Evolutionary conservation across 2,329 filamentous ascomycete species (phyloP).

Genomic region (Phialemoniopsis sp.): DNA sequence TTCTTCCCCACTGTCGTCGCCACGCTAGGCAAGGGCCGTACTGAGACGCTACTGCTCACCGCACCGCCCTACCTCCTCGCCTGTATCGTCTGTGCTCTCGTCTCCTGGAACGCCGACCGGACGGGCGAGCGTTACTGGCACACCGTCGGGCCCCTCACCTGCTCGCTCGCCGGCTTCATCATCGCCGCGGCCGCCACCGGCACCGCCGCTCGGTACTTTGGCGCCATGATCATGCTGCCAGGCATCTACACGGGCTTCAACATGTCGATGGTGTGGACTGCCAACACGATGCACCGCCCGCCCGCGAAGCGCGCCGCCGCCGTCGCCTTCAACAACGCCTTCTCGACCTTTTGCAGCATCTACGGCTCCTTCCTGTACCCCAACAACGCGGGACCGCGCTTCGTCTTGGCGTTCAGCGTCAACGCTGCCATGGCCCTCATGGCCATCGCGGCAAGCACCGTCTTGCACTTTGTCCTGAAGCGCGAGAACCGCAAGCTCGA

Average conservation of each 20-base stretch:
- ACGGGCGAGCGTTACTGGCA: conserved; percentile 28
- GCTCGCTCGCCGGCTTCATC: conserved; percentile 28
- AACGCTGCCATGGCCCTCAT: conserved; percentile 17
- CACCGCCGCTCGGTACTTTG: conserved; percentile 32
- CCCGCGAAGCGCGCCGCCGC: conserved; percentile 35
- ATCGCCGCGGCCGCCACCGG: conserved; percentile 29
- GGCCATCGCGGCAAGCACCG: conserved; percentile 11
- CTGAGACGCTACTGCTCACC: conserved; percentile 38
- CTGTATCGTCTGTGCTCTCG: conserved; percentile 24
- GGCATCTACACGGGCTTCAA: conserved; percentile 33
- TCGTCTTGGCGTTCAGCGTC: conserved; percentile 17
- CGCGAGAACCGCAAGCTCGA: conserved; percentile 15
- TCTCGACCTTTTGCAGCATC: conserved; percentile 14
- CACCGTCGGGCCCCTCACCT: conserved; percentile 26
- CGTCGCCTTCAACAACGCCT: conserved; percentile 30
- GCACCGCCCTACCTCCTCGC: conserved; percentile 40
- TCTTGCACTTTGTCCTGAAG: conserved; percentile 14
- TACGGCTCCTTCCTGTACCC: conserved; percentile 19
- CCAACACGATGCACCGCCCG: conserved; percentile 40
- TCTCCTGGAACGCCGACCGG: conserved; percentile 23
- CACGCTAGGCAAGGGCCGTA: conserved; percentile 25
- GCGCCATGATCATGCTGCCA: conserved; percentile 38
- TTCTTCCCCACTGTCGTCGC: conserved; percentile 16
- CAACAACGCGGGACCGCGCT: conserved; percentile 13
- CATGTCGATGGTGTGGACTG: conserved; percentile 33